Evolutionary conservation across 163 green algal genomes (phyloP).

Genomic region (Chlorella variabilis): DNA sequence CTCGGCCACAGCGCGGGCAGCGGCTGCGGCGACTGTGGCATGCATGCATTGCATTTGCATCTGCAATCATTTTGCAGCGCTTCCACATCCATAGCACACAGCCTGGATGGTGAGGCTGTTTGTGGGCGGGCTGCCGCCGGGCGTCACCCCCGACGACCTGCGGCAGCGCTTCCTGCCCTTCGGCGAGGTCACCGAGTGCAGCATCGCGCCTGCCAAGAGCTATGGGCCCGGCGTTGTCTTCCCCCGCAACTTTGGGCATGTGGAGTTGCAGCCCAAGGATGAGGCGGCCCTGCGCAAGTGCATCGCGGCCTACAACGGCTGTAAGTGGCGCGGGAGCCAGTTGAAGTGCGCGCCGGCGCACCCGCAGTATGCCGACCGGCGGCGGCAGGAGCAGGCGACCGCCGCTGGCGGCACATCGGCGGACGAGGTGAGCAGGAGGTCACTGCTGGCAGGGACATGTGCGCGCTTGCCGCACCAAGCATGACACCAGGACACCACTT

Average conservation of each 20-base stretch:
- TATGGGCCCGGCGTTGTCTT: background rate
- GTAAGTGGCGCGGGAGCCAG: slow-evolving; percentile 69
- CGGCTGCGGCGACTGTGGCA: too few species aligned
- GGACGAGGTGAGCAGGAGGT: background rate
- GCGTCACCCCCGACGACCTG: slow-evolving; percentile 58
- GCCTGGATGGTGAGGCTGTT: slow-evolving; percentile 61
- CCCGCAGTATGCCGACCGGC: slow-evolving; percentile 50
- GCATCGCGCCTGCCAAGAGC: slow-evolving; percentile 55
- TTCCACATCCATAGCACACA: too few species aligned
- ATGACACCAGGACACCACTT: too few species aligned
- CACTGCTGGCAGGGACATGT: too few species aligned
- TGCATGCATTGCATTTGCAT: too few species aligned
- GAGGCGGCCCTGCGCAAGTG: slow-evolving; percentile 53
- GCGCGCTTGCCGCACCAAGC: too few species aligned
- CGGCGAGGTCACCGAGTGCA: slow-evolving; percentile 55
- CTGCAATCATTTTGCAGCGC: background rate
- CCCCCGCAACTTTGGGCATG: slow-evolving; percentile 73
- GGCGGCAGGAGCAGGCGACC: slow-evolving; percentile 41
- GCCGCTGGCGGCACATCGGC: background rate
- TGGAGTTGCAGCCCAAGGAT: slow-evolving; percentile 66
- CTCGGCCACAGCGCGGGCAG: too few species aligned
- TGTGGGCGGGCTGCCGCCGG: slow-evolving; percentile 64
- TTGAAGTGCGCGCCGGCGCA: slow-evolving; percentile 68
- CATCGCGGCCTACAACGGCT: slow-evolving; percentile 79
- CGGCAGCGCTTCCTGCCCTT: slow-evolving; percentile 69